These are phyloP conservation scores for Taxawa tesnikishii DNA, from an alignment of 2,329 filamentous ascomycete species.

Conservation along the genomic window DNA sequence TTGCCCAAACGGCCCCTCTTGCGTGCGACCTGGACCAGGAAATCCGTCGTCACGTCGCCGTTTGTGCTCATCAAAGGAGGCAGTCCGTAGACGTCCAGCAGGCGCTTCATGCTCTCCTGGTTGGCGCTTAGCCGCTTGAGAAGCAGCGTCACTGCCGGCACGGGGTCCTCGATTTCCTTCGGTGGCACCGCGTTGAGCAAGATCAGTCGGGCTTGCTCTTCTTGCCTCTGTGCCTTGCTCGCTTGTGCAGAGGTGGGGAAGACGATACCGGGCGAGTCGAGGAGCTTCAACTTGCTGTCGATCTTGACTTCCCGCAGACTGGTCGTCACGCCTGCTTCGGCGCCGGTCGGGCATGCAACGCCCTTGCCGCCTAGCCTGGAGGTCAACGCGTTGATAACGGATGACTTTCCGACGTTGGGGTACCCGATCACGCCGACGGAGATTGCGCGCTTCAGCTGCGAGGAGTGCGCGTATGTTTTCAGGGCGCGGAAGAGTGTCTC, in stretches of 20 bases:
- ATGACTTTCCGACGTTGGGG: conserved; percentile 92
- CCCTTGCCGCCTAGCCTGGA: conserved; percentile 59
- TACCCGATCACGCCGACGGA: conserved; percentile 92
- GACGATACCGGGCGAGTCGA: conserved; percentile 90
- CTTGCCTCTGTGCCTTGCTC: conserved; percentile 29
- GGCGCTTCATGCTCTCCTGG: conserved; percentile 61
- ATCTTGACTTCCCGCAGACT: conserved; percentile 82
- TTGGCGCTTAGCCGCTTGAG: conserved; percentile 66
- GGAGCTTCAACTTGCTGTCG: conserved; percentile 83
- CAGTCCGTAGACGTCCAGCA: conserved; percentile 74
- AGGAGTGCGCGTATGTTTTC: conserved; percentile 74
- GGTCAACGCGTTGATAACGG: conserved; percentile 86
- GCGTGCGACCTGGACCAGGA: conserved; percentile 86
- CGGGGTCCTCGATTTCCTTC: conserved; percentile 84
- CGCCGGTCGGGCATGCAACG: conserved; percentile 71
- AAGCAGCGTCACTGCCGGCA: conserved; percentile 78
- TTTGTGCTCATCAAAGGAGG: conserved; percentile 58
- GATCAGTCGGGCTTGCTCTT: conserved; percentile 68
- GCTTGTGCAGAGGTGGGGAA: conserved; percentile 56
- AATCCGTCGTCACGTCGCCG: conserved; percentile 75
- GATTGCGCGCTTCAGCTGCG: conserved; percentile 77
- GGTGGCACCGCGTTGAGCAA: conserved; percentile 86
- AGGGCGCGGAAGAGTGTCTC: conserved; percentile 76
- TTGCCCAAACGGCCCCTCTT: conserved; percentile 82
- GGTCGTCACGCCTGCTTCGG: conserved; percentile 86